Percentiles rank a stretch among this genome's conserved stretches.
phyloP scores from a whole-genome alignment of 164 flowering plant species.

The Vitis rotundifolia region DNA sequence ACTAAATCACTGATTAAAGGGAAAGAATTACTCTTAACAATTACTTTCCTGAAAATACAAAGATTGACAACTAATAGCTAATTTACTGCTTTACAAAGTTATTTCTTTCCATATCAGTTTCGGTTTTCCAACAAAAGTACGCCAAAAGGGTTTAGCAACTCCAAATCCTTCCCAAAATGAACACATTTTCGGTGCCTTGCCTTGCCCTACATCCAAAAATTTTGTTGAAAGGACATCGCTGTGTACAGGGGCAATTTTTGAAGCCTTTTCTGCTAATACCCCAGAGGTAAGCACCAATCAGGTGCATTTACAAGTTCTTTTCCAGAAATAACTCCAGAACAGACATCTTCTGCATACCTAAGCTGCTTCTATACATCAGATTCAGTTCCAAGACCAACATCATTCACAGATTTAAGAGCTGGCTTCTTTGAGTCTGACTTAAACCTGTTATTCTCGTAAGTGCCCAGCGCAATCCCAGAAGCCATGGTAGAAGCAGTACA shows the following conservation, averaged over 20 bases:
- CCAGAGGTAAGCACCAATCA: conserved; percentile 39
- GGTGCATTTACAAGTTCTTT: conserved; percentile 94
- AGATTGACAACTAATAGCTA: no score
- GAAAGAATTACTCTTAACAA: no score
- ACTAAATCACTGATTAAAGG: no score
- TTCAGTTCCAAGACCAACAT: conserved; percentile 88
- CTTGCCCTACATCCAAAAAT: conserved; percentile 73
- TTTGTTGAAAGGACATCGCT: conserved; percentile 85
- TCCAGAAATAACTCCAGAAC: conserved; percentile 77
- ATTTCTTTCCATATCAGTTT: no score
- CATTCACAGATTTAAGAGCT: conserved; percentile 68
- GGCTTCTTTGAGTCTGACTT: conserved; percentile 80
- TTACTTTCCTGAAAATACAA: no score
- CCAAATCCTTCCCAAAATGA: conserved; percentile 89
- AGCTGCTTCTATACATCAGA: conserved; percentile 81
- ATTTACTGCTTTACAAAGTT: no score
- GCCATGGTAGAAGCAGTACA: conserved; percentile 73
- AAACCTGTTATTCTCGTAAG: conserved; percentile 79
- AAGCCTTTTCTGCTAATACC: conserved; percentile 86
- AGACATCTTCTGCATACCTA: conserved; percentile 67
- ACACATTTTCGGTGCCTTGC: conserved; percentile 93
- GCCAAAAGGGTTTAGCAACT: no score
- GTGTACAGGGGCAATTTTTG: conserved; percentile 68
- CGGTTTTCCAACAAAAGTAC: no score
- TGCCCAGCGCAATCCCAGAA: conserved; percentile 76